Evolutionary conservation across 164 flowering plant genomes (phyloP), one percentile per base, ranked within the genome.

Genomic region (Hamamelis virginiana): DNA sequence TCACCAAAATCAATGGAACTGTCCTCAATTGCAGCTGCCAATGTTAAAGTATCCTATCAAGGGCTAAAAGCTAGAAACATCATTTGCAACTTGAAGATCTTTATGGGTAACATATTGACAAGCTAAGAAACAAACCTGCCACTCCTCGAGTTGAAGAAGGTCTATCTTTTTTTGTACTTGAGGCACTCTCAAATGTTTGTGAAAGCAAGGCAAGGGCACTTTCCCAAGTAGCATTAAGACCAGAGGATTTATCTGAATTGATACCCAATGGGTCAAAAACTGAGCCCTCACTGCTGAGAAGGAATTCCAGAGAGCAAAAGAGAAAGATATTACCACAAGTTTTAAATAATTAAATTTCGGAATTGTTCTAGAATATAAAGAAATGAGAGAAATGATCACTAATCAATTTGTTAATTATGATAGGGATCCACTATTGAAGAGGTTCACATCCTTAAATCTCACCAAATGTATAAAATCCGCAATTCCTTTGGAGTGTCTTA

Each of bases 1-100:
- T 96, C 99, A 23, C 99, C 99, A 76, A 96, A 78, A 77, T 96
- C 99, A 71, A 96, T 89, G 71, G 97, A 91, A 79, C 98, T 92
- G 67, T 96, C 99, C 83, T 96, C 99, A 68, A 96, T 96, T 43
- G 97, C 89, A 81, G 98, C 99, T 96, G 97, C 64, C 65, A 80
- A 75, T 27, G 5, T 66, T 73, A 84, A 83, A 77, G 56, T 44
- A 70, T 19, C 52, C 62, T 72, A 71, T 76, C 74, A 76, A 71
- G 60, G 60, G 59, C 51, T 60, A 69, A 74, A 44, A 52, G 47
- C 23, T 8, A 23, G 1, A 66, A 27, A 22, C 59, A 55, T 23
- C 16, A 58, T 23, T 19, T 61, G 44, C 33, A 65, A 55, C 56
- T 52, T 46, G 50, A 68, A 71, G 61, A 55, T 69, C 58, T 26